These are phyloP conservation scores for Chaetomium olivaceum DNA, from an alignment of 2,329 filamentous ascomycete genomes.

Conservation along the genomic window DNA sequence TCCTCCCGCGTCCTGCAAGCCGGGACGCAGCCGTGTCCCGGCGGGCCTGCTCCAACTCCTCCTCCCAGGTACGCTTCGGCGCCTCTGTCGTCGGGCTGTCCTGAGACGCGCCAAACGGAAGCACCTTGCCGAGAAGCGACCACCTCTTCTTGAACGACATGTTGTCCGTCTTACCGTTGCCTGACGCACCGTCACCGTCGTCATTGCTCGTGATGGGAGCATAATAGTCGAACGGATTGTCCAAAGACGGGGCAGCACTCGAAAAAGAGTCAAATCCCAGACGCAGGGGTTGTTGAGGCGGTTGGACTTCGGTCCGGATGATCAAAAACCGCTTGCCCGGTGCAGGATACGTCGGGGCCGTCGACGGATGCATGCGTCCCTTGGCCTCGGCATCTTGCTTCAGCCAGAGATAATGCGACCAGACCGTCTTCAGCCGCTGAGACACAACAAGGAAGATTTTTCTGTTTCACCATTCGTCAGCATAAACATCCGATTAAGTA, in stretches of 20 bases:
- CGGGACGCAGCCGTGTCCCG: slow-evolving; percentile 52
- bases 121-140: slow-evolving; percentile 64
- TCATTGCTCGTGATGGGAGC: slow-evolving; percentile 5
- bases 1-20: slow-evolving; percentile 25
- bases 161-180: slow-evolving; percentile 31
- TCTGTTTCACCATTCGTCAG: slow-evolving; percentile 43
- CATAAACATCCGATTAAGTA: slow-evolving; percentile 24
- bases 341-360: slow-evolving; percentile 79
- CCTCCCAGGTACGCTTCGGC: slow-evolving; percentile 40
- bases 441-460: slow-evolving; percentile 69
- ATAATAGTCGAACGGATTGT: slow-evolving; percentile 25
- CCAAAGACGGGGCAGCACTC: slow-evolving; percentile 27
- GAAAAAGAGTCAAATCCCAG: slow-evolving; percentile 52
- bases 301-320: slow-evolving; percentile 70
- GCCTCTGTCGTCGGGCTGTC: slow-evolving; percentile 18
- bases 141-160: slow-evolving; percentile 58
- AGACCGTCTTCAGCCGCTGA: slow-evolving; percentile 68
- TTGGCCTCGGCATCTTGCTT: slow-evolving; percentile 64
- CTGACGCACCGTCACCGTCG: slow-evolving; percentile 7
- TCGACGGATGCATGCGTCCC: slow-evolving; percentile 63
- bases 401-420: slow-evolving; percentile 78
- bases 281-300: slow-evolving; percentile 50
- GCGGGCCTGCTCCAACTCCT: slow-evolving; percentile 53
- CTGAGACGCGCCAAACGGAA: slow-evolving; percentile 46
- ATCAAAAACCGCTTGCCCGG: slow-evolving; percentile 86